Evolutionary conservation across 306 rosid species (phyloP).

Genomic region (Gastrolobium villosum): DNA sequence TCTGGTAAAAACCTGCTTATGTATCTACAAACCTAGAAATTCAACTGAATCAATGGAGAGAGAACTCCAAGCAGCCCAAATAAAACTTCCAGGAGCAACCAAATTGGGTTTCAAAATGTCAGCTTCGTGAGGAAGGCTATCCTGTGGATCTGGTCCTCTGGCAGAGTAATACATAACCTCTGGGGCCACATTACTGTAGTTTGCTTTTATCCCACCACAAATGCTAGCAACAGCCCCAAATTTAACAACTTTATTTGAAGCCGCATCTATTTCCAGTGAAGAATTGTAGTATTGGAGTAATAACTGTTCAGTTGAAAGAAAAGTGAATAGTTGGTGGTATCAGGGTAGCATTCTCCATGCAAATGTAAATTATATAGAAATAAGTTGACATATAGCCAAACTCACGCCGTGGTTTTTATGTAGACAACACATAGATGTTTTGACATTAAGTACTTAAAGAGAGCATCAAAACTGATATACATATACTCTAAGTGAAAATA

Average conservation of each 20-base stretch:
- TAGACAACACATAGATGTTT: neutral
- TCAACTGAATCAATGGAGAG: slow-evolving; percentile 82
- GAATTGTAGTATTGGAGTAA: slow-evolving; percentile 84
- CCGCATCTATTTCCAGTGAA: slow-evolving; percentile 74
- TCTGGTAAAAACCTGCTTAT: slow-evolving; percentile 7
- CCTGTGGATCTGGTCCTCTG: slow-evolving; percentile 99
- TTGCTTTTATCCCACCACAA: slow-evolving; percentile 81
- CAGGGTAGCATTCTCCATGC: neutral
- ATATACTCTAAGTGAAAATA: neutral
- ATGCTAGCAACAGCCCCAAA: slow-evolving; percentile 85
- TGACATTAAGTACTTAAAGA: neutral
- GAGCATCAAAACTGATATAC: slow-evolving; percentile 14
- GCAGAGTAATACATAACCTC: slow-evolving; percentile 94
- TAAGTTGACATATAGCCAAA: slow-evolving; percentile 17
- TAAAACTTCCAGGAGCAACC: slow-evolving; percentile 93
- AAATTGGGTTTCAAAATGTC: slow-evolving; percentile 95
- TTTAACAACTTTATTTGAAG: slow-evolving; percentile 67
- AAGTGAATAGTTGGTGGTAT: neutral
- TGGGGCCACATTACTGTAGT: slow-evolving; percentile 75
- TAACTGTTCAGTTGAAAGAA: slow-evolving; percentile 59
- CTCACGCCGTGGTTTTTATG: slow-evolving; percentile 21
- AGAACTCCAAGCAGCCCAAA: slow-evolving; percentile 99
- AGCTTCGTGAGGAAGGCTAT: slow-evolving; percentile 80
- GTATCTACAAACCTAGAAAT: slow-evolving; percentile 70
- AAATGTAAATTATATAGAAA: neutral